Percentiles rank a stretch among this genome's conserved stretches.
phyloP scores from a whole-genome alignment of 768 basidiomycete genomes.

The Calocybe cyanea region DNA sequence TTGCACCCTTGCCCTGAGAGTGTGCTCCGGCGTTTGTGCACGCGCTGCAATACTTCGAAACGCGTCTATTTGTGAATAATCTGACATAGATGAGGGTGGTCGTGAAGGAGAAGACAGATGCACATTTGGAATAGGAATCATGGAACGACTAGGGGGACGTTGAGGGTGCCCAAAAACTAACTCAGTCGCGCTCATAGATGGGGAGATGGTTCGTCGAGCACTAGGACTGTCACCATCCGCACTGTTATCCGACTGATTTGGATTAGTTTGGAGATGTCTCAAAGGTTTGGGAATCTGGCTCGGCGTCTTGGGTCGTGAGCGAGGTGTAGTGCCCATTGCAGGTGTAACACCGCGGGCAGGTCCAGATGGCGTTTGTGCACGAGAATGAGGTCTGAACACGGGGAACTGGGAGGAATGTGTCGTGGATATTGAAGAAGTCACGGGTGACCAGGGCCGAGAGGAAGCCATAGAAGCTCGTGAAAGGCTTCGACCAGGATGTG shows the following conservation, averaged over 20 bases:
- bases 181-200: conserved; percentile 44
- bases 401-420: conserved; percentile 51
- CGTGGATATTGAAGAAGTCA: conserved; percentile 68
- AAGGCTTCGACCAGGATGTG: conserved; percentile 56
- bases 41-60: conserved; percentile 43
- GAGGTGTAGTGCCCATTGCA: conserved; percentile 43
- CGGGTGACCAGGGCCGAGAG: conserved; percentile 77
- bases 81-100: conserved; percentile 69
- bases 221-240: conserved; percentile 36
- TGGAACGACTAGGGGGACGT: conserved; percentile 78
- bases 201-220: conserved; percentile 64
- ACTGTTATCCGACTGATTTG: conserved; percentile 13
- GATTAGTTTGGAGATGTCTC: conserved; percentile 34
- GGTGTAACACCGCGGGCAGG: conserved; percentile 30
- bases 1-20: conserved; percentile 55
- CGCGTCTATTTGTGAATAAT: conserved; percentile 47
- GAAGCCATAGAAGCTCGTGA: conserved; percentile 76
- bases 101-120: conserved; percentile 68
- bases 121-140: conserved; percentile 76
- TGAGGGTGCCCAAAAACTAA: conserved; percentile 47
- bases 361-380: conserved; percentile 54
- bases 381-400: conserved; percentile 46
- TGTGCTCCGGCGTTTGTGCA: conserved; percentile 69
- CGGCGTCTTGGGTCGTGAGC: conserved; percentile 75
- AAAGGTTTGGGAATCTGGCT: conserved; percentile 72